A percentile compares a stretch with the other conserved stretches of the same genome.
Conservation (phyloP, 2,329 filamentous ascomycete species). For the Bipolaris cookei region DNA sequence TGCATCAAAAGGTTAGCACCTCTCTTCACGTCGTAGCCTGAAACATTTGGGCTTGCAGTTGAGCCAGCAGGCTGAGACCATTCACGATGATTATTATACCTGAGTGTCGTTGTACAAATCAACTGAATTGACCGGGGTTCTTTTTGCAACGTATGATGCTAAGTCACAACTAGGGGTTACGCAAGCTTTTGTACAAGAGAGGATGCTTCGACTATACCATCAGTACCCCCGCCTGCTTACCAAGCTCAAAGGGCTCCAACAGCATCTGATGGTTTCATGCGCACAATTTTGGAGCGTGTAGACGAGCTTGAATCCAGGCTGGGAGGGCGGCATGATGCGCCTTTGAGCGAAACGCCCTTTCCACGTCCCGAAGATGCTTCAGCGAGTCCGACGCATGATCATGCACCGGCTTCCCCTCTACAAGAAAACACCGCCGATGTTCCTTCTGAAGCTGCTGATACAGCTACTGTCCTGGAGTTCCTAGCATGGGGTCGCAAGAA, state of each 20-base stretch:
- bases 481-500: constrained; percentile 58
- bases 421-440: not conserved
- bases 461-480: constrained; percentile 57
- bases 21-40: not conserved
- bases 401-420: not conserved
- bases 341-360: not conserved
- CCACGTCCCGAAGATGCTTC: constrained; percentile 1
- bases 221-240: constrained; percentile 1
- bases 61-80: not conserved
- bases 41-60: not conserved
- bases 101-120: not conserved
- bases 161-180: constrained; percentile 14
- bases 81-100: not conserved
- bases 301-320: constrained; percentile 32
- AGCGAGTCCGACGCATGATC: constrained; percentile 19
- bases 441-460: constrained; percentile 35
- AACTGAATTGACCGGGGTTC: not conserved
- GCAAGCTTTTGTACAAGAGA: constrained; percentile 24
- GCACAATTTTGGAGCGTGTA: constrained; percentile 33
- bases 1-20: constrained; percentile 44
- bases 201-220: not conserved
- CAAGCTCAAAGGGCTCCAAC: not conserved
- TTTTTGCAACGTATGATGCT: not conserved
- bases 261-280: constrained; percentile 13
- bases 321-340: constrained; percentile 10